Base-by-base conservation (phyloP, 768 basidiomycete genomes). In the Royoungia palumana region DNA sequence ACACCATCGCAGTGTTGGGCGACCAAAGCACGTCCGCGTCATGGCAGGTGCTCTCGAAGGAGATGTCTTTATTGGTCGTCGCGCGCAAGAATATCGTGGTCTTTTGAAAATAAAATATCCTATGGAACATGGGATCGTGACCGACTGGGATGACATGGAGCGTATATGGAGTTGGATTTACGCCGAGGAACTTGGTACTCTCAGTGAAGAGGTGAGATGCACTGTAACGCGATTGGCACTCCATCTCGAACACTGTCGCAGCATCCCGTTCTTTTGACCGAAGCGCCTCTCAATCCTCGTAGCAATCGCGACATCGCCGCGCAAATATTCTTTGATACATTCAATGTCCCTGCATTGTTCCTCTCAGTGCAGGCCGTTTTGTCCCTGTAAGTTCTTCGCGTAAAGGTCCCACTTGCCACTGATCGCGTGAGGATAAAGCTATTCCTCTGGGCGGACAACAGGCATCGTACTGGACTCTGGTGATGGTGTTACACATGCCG, bases 71-170 rank as follows among this genome's bases (percentile, higher is more conserved):
- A 97, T 99, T 49, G 96, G 96, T 3, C 78, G 88, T 61, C 83
- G 86, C 57, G 96, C 96, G 16, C 95, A 99, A 70, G 96, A 98
- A 62, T 88, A 93, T 57, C 78, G 96, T 46, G 96, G 96, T 10
- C 75, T 99, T 56, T 76, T 99, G 58, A 95, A 95, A 78, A 94
- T 98, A 61, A 95, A 94, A 70, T 99, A 98, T 65, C 96, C 96
- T 22, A 97, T 99, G 86, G 92, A 95, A 66, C 96, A 98, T 68
- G 96, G 96, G 12, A 94, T 99, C 51, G 96, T 99, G 9, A 95
- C 90, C 32, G 92, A 99, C 73, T 99, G 96, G 95, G 96, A 99
- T 65, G 96, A 99, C 65, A 99, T 99, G 96, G 96, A 99, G 68
- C 83, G 90, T 51, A 97, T 99, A 78, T 99, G 96, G 96, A 88